Base-by-base conservation (phyloP, 768 basidiomycete genomes). In the Naganishia randhawae region DNA sequence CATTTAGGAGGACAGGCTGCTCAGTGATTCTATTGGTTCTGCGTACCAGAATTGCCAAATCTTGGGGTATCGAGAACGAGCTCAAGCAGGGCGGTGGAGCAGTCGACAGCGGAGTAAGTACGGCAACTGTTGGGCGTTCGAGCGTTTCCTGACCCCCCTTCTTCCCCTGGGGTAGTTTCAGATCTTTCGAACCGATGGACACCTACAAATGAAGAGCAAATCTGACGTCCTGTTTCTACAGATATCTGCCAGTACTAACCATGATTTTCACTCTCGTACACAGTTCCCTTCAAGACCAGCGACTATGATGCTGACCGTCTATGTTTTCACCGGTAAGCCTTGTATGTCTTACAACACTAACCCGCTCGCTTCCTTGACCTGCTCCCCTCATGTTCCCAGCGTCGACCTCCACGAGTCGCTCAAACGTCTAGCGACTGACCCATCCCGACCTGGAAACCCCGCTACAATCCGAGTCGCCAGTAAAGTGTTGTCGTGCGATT, bases 401-500 rank as follows among this genome's bases (percentile, higher is more conserved):
- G 63, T 63, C 42, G 63, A 63, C 42, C 63, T 63, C 14, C 63
- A 63, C 63, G 63, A 63, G 11, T 35, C 39, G 19, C 42, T 63
- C 11, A 63, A 63, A 50, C 6, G 29, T 7, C 42, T 63, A 27
- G 63, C 63, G 25, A 63, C 42, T 2, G 25, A 42, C n/a, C n/a
- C 25, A n/a, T 27, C 37, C 25, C 39, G 17, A n/a, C 37, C 37
- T 9, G 63, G 63, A 33, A 25, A 41, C 5, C 63, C 63, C 3
- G 63, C 63, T 6, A 32, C 37, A 1, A 63, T 63, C 32, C 42
- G 25, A 2, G 31, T 48, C 17, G 37, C 41, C 10, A 63, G 63
- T 48, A 63, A 50, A 48, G 63, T 63, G n/a, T n/a, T 48, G 14
- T 63, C 63, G n/a, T 63, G 63, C 27, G 63, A 63, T 31, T 48